These are phyloP conservation scores for Panellus pusillus DNA, from an alignment of 768 basidiomycete genomes.

Conservation along the genomic window DNA sequence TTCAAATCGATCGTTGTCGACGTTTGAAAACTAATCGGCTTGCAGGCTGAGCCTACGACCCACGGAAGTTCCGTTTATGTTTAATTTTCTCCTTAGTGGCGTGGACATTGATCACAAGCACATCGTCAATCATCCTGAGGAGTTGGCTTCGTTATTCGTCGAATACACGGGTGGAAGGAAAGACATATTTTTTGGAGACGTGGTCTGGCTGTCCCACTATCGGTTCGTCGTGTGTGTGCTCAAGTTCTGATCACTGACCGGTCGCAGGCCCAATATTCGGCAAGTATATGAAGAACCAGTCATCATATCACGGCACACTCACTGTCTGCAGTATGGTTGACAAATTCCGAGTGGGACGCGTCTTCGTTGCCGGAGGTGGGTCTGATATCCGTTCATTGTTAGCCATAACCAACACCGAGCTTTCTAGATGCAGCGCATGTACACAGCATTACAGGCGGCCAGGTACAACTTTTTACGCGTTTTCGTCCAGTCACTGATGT, in stretches of 20 bases:
- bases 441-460: slow-evolving; percentile 21
- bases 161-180: slow-evolving; percentile 21
- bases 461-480: slow-evolving; percentile 21
- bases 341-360: slow-evolving; percentile 37
- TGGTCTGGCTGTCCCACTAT: slow-evolving; percentile 25
- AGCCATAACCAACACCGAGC: not conserved
- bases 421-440: slow-evolving; percentile 28
- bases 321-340: slow-evolving; percentile 33
- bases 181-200: slow-evolving; percentile 28
- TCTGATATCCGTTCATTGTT: not conserved
- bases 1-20: not conserved
- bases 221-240: slow-evolving; percentile 10
- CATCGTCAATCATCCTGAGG: slow-evolving; percentile 21
- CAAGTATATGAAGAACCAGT: not conserved
- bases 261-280: slow-evolving; percentile 41
- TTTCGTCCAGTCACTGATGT: slow-evolving; percentile 15
- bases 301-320: not conserved
- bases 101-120: slow-evolving; percentile 23
- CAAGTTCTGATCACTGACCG: not conserved
- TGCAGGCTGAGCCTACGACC: slow-evolving; percentile 33
- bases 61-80: slow-evolving; percentile 32
- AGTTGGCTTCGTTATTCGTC: slow-evolving; percentile 15
- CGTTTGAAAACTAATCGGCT: not conserved
- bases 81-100: slow-evolving; percentile 31
- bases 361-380: slow-evolving; percentile 44